Evolutionary conservation across 345 rosid species (phyloP).

Genomic region (Erysimum cheiranthoides): DNA sequence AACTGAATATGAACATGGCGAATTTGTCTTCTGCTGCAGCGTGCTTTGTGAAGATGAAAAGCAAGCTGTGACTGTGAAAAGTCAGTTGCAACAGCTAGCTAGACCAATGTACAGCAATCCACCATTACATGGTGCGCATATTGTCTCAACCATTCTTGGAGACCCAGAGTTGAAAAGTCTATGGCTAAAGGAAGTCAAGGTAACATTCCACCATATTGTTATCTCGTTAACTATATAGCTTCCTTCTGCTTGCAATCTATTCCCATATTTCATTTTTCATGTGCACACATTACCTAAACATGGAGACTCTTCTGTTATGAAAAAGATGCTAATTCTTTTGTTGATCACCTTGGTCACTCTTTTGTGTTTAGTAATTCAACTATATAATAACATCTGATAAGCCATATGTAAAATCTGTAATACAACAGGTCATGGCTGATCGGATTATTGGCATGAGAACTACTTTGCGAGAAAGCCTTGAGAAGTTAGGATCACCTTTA

Average conservation of each 20-base stretch:
- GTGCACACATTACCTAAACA: not conserved
- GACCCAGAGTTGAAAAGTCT: slow-evolving; percentile 76
- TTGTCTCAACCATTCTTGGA: slow-evolving; percentile 82
- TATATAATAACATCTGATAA: slow-evolving; percentile 25
- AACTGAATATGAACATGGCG: slow-evolving; percentile 12
- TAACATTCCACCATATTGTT: slow-evolving; percentile 37
- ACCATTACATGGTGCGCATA: slow-evolving; percentile 85
- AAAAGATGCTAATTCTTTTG: not conserved
- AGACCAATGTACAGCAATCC: slow-evolving; percentile 99
- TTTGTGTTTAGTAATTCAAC: not conserved
- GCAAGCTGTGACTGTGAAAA: slow-evolving; percentile 83
- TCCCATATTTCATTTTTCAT: slow-evolving; percentile 15
- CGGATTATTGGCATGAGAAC: slow-evolving; percentile 94
- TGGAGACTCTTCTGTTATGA: slow-evolving; percentile 7
- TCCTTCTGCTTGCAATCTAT: slow-evolving; percentile 19
- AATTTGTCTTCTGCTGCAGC: slow-evolving; percentile 49
- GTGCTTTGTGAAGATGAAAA: slow-evolving; percentile 84
- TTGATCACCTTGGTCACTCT: not conserved
- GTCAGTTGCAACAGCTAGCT: slow-evolving; percentile 97
- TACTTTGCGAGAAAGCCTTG: slow-evolving; percentile 78
- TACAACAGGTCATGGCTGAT: slow-evolving; percentile 82
- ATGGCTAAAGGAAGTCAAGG: slow-evolving; percentile 97
- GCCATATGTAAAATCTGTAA: not conserved
- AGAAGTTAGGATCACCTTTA: slow-evolving; percentile 76
- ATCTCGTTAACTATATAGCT: not conserved